Percentiles rank a stretch among this genome's conserved stretches.
These are phyloP conservation scores for Euphorbia peplus DNA, from an alignment of 345 rosid species.

Conservation along the genomic window DNA sequence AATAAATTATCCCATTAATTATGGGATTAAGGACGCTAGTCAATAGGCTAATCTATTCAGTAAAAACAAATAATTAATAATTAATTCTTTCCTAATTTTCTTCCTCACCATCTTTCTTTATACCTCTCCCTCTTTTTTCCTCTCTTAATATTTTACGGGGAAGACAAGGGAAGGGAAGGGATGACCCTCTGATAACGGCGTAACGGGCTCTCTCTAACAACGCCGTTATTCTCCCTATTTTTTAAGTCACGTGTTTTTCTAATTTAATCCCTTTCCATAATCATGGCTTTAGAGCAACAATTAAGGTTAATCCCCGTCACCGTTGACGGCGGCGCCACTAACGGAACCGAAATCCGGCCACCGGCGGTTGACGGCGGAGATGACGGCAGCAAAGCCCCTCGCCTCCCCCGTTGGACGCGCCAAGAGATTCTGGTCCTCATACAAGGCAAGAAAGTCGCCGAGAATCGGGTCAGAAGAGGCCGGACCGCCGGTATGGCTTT, in stretches of 20 bases:
- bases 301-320: conserved; percentile 12
- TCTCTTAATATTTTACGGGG: background rate
- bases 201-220: conserved; percentile 42
- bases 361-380: conserved; percentile 47
- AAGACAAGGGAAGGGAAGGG: no score
- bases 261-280: conserved; percentile 3
- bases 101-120: background rate
- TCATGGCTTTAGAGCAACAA: conserved; percentile 24
- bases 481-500: conserved; percentile 62
- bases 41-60: conserved; percentile 29
- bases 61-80: conserved; percentile 1
- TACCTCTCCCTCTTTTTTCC: conserved; percentile 10
- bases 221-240: conserved; percentile 46
- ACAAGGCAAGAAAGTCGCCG: conserved; percentile 92
- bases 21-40: conserved; percentile 25
- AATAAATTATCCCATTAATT: conserved; percentile 17
- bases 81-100: conserved; percentile 11
- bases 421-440: conserved; percentile 93
- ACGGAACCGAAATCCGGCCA: conserved; percentile 38
- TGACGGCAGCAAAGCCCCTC: conserved; percentile 57
- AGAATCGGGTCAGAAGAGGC: conserved; percentile 77
- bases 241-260: conserved; percentile 39
- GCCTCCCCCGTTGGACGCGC: conserved; percentile 97
- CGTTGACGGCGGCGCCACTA: conserved; percentile 37
- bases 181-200: conserved; percentile 33